phyloP scores from a whole-genome alignment of 345 rosid genomes.

The Noccaea bulbosa region DNA sequence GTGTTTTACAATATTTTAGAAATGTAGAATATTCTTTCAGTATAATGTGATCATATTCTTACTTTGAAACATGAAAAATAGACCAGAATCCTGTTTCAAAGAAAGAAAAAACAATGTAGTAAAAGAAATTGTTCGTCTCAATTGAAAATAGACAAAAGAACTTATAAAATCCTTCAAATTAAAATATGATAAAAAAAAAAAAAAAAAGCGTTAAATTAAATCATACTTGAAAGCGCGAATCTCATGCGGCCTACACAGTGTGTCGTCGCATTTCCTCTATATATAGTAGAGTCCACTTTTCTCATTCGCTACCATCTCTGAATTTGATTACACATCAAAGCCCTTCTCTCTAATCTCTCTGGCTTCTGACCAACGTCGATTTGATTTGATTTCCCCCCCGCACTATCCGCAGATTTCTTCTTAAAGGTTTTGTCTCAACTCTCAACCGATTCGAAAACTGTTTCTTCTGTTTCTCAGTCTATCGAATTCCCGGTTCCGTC shows the following conservation, averaged over 20 bases:
- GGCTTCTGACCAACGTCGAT: neutral
- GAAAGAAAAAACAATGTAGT: too few species aligned
- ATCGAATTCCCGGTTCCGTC: constrained; percentile 10
- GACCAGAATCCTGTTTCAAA: too few species aligned
- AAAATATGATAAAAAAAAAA: neutral
- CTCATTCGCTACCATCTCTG: constrained; percentile 21
- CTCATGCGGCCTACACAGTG: neutral
- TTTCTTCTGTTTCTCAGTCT: constrained; percentile 6
- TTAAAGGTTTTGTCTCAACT: constrained; percentile 27
- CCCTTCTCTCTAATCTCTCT: neutral
- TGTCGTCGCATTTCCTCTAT: constrained; percentile 20
- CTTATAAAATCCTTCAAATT: neutral
- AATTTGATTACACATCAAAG: constrained; percentile 16
- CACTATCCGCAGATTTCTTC: constrained; percentile 8
- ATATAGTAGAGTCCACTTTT: constrained; percentile 12
- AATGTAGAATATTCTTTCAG: too few species aligned
- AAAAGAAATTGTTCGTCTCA: too few species aligned
- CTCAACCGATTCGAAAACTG: neutral
- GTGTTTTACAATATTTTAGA: too few species aligned
- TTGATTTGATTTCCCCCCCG: neutral
- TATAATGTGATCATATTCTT: too few species aligned
- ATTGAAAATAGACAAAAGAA: neutral
- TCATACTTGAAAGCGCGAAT: neutral
- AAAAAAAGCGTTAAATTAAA: neutral
- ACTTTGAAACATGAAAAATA: too few species aligned